phyloP scores from a whole-genome alignment of 2,329 filamentous ascomycete genomes.

The Verticillium dahliae region DNA sequence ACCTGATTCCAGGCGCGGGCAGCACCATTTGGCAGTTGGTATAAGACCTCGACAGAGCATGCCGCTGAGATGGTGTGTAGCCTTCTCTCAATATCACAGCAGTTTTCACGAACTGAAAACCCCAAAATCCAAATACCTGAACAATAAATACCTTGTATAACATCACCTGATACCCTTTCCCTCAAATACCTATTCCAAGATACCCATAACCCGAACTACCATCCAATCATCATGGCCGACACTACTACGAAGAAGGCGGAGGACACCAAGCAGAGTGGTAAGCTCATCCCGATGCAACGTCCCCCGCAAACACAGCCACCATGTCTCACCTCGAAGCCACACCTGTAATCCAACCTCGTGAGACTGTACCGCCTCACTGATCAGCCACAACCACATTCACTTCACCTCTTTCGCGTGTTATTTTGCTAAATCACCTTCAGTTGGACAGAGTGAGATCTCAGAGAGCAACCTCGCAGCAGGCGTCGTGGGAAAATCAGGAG shows the following conservation, averaged over 20 bases:
- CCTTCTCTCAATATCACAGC: not conserved
- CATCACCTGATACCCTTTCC: not conserved
- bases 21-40: conserved; percentile 2
- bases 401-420: not conserved
- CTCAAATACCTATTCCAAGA: not conserved
- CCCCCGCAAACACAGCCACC: not conserved
- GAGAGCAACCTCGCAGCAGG: conserved; percentile 28
- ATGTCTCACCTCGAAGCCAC: not conserved
- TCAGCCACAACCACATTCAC: not conserved
- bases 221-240: not conserved
- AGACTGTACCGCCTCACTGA: not conserved
- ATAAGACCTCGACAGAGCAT: conserved; percentile 10
- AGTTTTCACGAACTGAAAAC: not conserved
- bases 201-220: not conserved
- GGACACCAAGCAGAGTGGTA: not conserved
- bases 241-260: not conserved
- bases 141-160: not conserved
- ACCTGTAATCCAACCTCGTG: not conserved
- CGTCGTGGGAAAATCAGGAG: conserved; percentile 36
- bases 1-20: conserved; percentile 9
- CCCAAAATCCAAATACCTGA: not conserved
- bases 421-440: not conserved
- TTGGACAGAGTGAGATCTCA: conserved; percentile 7
- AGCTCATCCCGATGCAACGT: not conserved
- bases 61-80: not conserved